These are phyloP conservation scores for Clarkia xantiana DNA, from an alignment of 345 rosid species.

Conservation along the genomic window DNA sequence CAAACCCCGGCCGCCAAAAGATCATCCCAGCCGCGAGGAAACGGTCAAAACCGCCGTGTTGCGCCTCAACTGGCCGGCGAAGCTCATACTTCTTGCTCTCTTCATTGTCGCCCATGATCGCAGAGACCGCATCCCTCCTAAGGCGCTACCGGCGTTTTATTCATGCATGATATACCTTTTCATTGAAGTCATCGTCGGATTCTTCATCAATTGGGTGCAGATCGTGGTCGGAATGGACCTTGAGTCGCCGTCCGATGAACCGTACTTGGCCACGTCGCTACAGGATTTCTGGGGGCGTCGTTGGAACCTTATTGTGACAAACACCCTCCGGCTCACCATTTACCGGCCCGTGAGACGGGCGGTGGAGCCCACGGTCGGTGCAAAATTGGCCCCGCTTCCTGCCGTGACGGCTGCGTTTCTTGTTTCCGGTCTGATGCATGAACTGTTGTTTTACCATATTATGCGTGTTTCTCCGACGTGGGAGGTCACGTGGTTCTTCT, in stretches of 20 bases:
- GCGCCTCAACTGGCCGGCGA: constrained; percentile 9
- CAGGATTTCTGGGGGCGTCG: constrained; percentile 71
- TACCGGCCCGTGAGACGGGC: constrained; percentile 26
- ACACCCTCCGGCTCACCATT: constrained; percentile 31
- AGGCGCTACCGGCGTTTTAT: constrained; percentile 14
- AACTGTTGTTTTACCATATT: constrained; percentile 2
- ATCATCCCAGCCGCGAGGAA: background rate
- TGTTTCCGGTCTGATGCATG: constrained; percentile 9
- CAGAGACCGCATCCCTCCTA: constrained; percentile 14
- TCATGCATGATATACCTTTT: constrained; percentile 22
- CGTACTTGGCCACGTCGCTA: constrained; percentile 40
- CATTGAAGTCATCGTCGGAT: constrained; percentile 20
- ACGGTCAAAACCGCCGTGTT: too few species aligned
- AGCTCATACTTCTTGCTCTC: constrained; percentile 14
- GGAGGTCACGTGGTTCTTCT: constrained; percentile 10
- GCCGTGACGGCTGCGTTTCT: constrained; percentile 21
- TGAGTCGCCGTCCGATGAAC: constrained; percentile 48
- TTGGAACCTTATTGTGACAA: constrained; percentile 51
- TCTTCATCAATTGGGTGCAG: constrained; percentile 16
- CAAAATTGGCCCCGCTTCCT: constrained; percentile 12
- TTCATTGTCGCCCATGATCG: constrained; percentile 20
- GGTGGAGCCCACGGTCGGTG: constrained; percentile 1
- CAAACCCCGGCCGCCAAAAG: constrained; percentile 7
- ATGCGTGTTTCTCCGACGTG: constrained; percentile 1
- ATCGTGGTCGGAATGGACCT: constrained; percentile 29